Evolutionary conservation across 106 monocot genomes (phyloP).

Genomic region (Dioscorea alata): DNA sequence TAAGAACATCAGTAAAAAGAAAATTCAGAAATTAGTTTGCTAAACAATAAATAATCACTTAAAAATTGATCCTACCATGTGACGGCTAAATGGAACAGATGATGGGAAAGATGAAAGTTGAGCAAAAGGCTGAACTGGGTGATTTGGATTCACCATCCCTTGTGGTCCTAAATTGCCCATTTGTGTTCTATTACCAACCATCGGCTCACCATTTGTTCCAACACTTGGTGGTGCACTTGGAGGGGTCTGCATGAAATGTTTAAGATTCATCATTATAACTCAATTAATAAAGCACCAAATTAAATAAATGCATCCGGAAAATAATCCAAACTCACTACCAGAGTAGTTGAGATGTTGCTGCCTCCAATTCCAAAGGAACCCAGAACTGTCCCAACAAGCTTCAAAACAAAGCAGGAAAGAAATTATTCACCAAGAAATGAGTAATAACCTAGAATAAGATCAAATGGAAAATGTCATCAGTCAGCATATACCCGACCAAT

Average conservation of each 20-base stretch:
- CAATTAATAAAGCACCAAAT: not conserved
- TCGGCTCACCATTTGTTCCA: constrained; percentile 31
- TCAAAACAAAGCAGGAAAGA: not conserved
- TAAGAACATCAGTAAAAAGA: not conserved
- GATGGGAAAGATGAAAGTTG: constrained; percentile 26
- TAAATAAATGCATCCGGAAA: constrained; percentile 4
- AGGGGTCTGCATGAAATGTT: constrained; percentile 30
- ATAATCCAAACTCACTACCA: constrained; percentile 11
- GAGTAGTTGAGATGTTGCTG: constrained; percentile 24
- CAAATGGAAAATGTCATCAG: not conserved
- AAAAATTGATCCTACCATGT: constrained; percentile 20
- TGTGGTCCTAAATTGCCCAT: constrained; percentile 23
- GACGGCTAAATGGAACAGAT: constrained; percentile 10
- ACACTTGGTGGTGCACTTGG: constrained; percentile 22
- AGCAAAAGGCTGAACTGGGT: constrained; percentile 21
- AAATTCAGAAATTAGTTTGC: not conserved
- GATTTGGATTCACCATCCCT: constrained; percentile 19
- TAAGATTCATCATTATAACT: not conserved
- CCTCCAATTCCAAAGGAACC: constrained; percentile 41
- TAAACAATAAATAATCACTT: not conserved
- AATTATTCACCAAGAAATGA: not conserved
- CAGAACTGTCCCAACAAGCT: constrained; percentile 72
- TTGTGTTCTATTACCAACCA: constrained; percentile 26
- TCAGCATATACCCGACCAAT: constrained; percentile 38
- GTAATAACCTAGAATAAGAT: not conserved